These are phyloP conservation scores for Penicillium oxalicum DNA, from an alignment of 2,329 filamentous ascomycete species.

Conservation along the genomic window DNA sequence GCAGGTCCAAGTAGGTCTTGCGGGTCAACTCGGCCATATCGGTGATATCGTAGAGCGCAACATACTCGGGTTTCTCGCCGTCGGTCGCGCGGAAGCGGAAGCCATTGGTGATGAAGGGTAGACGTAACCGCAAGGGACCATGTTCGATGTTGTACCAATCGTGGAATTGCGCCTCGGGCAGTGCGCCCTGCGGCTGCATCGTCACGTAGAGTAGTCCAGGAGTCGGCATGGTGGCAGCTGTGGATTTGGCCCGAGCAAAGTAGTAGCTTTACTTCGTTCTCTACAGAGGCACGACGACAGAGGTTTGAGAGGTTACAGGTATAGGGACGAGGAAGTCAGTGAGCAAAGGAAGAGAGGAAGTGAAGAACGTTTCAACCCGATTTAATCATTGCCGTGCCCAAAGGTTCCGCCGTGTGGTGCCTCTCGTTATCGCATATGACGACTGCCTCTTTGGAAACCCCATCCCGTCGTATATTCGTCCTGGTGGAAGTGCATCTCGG, in stretches of 20 bases:
- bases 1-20: conserved; percentile 55
- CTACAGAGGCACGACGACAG: too few relatives aligned
- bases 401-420: too few relatives aligned
- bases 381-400: too few relatives aligned
- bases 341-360: not conserved
- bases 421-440: too few relatives aligned
- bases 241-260: too few relatives aligned
- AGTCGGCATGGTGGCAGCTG: conserved; percentile 28
- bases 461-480: not conserved
- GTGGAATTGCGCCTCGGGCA: conserved; percentile 67
- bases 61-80: conserved; percentile 57
- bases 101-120: conserved; percentile 69
- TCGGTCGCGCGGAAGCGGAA: conserved; percentile 71
- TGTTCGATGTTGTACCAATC: conserved; percentile 96
- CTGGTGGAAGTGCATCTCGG: not conserved
- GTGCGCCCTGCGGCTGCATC: conserved; percentile 67
- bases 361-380: not conserved
- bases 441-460: too few relatives aligned
- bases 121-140: conserved; percentile 69
- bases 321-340: too few relatives aligned
- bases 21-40: conserved; percentile 66
- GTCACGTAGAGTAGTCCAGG: conserved; percentile 77
- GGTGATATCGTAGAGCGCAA: conserved; percentile 76
- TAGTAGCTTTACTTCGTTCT: too few relatives aligned
- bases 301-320: too few relatives aligned